Conservation (phyloP, 306 rosid species). For the Citrullus colocynthis region DNA sequence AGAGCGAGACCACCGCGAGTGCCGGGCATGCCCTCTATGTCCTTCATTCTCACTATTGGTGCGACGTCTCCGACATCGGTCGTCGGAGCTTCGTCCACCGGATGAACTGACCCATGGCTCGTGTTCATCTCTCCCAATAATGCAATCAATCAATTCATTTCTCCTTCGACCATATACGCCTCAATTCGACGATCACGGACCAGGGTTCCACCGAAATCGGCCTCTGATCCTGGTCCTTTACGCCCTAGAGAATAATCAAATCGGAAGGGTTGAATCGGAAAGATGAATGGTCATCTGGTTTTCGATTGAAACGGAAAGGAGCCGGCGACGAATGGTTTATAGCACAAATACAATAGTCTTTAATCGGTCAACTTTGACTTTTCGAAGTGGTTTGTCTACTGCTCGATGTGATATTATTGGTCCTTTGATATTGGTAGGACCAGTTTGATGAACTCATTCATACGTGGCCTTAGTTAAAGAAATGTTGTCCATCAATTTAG, state of each 20-base stretch:
- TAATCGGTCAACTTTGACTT: not conserved
- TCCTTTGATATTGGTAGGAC: not conserved
- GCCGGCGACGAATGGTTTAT: not conserved
- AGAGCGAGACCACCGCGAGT: constrained; percentile 61
- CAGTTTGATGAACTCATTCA: not conserved
- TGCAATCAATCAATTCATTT: not conserved
- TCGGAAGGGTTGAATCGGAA: not conserved
- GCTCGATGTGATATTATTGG: not conserved
- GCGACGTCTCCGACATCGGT: constrained; percentile 41
- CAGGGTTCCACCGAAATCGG: not conserved
- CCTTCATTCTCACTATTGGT: constrained; percentile 70
- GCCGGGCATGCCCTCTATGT: constrained; percentile 88
- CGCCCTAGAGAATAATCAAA: not conserved
- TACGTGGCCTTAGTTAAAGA: not conserved
- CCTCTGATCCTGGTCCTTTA: not conserved
- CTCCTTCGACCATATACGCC: not conserved
- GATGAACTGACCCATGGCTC: constrained; percentile 86
- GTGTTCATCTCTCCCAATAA: constrained; percentile 43
- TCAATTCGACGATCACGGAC: not conserved
- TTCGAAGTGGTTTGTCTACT: not conserved
- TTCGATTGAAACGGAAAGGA: not conserved
- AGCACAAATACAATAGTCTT: not conserved
- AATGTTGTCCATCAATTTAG: not conserved
- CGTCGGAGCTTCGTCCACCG: constrained; percentile 45
- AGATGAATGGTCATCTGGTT: not conserved